Evolutionary conservation across 495 filamentous ascomycete species (phyloP).

Genomic region (Wilcoxina mikolae): DNA sequence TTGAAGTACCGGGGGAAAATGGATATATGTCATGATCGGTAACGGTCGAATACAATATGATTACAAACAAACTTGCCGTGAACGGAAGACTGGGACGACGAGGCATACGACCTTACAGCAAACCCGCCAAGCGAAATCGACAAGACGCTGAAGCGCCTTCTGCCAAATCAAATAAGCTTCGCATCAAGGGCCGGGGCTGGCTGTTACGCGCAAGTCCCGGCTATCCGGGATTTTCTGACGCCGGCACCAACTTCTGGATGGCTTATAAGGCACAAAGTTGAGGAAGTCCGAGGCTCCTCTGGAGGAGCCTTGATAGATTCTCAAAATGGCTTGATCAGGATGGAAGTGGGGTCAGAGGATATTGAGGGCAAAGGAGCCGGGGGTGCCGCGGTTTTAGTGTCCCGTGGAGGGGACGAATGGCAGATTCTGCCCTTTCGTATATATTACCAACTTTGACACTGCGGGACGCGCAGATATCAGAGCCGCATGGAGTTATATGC

Average conservation of each 20-base stretch:
- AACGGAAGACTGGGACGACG: not conserved
- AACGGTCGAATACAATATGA: no score
- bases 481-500: not conserved
- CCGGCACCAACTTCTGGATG: not conserved
- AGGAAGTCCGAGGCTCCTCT: not conserved
- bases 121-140: not conserved
- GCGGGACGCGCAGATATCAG: not conserved
- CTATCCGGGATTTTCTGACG: not conserved
- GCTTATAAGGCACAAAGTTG: not conserved
- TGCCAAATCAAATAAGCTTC: not conserved
- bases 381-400: not conserved
- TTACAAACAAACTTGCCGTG: no score
- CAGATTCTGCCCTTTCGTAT: not conserved
- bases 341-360: not conserved
- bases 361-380: not conserved
- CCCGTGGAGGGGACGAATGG: not conserved
- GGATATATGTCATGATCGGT: no score
- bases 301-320: slow-evolving; percentile 6
- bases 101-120: not conserved
- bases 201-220: not conserved
- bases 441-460: not conserved
- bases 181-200: not conserved
- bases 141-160: not conserved
- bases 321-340: slow-evolving; percentile 11
- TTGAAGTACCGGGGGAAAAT: no score